Conservation (phyloP, 768 basidiomycete species). For the Brasilioporus rufonigricans region DNA sequence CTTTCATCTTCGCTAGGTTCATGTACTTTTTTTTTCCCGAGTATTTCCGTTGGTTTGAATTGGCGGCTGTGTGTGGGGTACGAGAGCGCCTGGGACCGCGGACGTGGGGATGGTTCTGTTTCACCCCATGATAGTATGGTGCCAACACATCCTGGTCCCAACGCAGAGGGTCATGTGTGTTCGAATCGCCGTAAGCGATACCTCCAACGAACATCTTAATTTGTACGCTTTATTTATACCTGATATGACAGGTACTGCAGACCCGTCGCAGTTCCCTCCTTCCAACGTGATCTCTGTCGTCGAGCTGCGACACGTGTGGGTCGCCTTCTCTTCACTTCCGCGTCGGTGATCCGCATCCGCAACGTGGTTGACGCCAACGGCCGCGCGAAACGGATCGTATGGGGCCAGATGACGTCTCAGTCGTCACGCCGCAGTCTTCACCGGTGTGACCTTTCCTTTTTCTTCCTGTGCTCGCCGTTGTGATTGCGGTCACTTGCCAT, state of each 20-base stretch:
- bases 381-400: slow-evolving; percentile 12
- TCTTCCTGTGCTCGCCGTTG: not conserved
- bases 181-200: not conserved
- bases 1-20: not conserved
- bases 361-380: not conserved
- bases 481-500: slow-evolving; percentile 3
- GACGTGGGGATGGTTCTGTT: not conserved
- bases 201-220: slow-evolving; percentile 1
- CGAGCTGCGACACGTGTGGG: slow-evolving; percentile 16
- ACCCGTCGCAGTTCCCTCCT: not conserved
- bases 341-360: slow-evolving; percentile 14
- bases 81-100: not conserved
- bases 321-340: slow-evolving; percentile 14
- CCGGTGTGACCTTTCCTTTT: not conserved
- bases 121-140: not conserved
- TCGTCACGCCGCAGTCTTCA: not conserved
- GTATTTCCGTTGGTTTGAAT: not conserved
- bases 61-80: no score
- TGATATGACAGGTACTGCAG: not conserved
- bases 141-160: not conserved
- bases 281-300: not conserved
- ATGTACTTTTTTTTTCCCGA: not conserved
- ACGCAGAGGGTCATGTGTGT: not conserved
- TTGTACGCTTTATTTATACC: not conserved
- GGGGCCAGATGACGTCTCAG: not conserved